Percentiles rank a stretch among this genome's conserved stretches.
phyloP scores from a whole-genome alignment of 345 rosid species.

The Citrus reticulata region DNA sequence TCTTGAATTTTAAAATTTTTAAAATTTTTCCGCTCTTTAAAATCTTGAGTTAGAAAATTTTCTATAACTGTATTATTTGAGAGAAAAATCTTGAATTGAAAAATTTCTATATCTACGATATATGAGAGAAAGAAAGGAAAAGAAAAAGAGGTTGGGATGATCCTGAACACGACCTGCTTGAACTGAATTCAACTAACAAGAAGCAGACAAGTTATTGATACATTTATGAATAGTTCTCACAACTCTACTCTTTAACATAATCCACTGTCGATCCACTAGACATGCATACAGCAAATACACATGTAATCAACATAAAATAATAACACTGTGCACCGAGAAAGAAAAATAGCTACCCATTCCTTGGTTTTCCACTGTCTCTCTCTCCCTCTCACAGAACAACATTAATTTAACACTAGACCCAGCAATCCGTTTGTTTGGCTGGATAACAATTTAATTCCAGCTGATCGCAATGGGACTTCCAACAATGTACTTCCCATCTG shows the following conservation, averaged over 20 bases:
- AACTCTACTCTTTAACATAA: background rate
- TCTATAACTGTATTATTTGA: too few species aligned
- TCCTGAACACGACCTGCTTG: background rate
- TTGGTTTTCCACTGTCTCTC: background rate
- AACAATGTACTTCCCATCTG: constrained; percentile 68
- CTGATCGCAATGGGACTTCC: constrained; percentile 79
- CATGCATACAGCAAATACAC: background rate
- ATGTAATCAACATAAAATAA: background rate
- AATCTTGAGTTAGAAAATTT: too few species aligned
- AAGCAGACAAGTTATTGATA: background rate
- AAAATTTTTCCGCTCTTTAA: too few species aligned
- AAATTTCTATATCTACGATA: too few species aligned
- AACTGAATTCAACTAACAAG: background rate
- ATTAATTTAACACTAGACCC: constrained; percentile 16
- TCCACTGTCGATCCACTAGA: background rate
- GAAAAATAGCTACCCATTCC: constrained; percentile 9
- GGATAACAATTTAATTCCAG: constrained; percentile 37
- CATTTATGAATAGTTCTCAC: background rate
- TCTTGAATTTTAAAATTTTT: too few species aligned
- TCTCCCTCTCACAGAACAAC: constrained; percentile 15
- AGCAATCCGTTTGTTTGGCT: constrained; percentile 5
- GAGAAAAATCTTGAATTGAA: too few species aligned
- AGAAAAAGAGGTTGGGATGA: background rate
- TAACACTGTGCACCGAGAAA: constrained; percentile 15
- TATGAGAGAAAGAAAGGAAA: too few species aligned